Conservation (phyloP, 2,329 filamentous ascomycete genomes). For the Pseudocercospora fuligena region DNA sequence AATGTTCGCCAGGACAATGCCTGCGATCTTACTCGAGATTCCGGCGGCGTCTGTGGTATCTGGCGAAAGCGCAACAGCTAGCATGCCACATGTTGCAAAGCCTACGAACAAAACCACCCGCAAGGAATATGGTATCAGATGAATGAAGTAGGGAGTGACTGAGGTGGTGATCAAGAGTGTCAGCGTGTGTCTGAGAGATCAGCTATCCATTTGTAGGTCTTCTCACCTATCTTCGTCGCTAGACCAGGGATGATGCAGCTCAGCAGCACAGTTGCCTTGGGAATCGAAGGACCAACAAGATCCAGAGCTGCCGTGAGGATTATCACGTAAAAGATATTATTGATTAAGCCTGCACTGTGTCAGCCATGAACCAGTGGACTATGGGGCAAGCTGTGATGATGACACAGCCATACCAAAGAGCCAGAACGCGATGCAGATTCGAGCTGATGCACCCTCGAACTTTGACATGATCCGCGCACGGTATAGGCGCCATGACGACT, state of each 20-base stretch:
- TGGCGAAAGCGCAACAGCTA: conserved; percentile 82
- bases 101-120: conserved; percentile 76
- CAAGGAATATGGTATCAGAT: conserved; percentile 76
- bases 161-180: conserved; percentile 49
- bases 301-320: conserved; percentile 95
- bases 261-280: conserved; percentile 90
- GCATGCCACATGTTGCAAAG: conserved; percentile 83
- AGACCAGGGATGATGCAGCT: conserved; percentile 92
- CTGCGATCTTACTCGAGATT: conserved; percentile 77
- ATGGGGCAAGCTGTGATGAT: neutral
- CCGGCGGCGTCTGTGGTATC: conserved; percentile 44
- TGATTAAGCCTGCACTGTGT: conserved; percentile 72
- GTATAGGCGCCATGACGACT: conserved; percentile 53
- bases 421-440: conserved; percentile 85
- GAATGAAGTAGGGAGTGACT: conserved; percentile 90
- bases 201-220: neutral
- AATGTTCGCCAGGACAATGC: conserved; percentile 82
- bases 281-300: conserved; percentile 82
- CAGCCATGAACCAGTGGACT: neutral
- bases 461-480: conserved; percentile 66
- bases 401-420: conserved; percentile 73
- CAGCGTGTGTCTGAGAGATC: neutral
- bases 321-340: conserved; percentile 97
- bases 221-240: conserved; percentile 53
- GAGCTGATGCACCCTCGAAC: conserved; percentile 70